These are phyloP conservation scores for Coccomyxa sp. DNA, from an alignment of 139 green algal species.

Conservation along the genomic window DNA sequence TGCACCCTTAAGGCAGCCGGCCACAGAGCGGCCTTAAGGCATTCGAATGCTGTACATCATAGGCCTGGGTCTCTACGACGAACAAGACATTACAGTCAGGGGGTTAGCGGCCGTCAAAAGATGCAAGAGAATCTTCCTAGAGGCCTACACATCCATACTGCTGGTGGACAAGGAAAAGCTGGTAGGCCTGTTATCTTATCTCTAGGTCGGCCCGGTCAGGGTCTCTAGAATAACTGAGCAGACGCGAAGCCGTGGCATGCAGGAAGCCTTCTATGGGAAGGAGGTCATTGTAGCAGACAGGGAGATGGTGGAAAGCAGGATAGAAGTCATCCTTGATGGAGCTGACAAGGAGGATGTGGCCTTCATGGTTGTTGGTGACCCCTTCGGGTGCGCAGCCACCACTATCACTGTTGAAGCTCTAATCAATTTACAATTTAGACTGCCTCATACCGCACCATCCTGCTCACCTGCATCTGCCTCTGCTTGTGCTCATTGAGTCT, in stretches of 20 bases:
- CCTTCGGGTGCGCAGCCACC: constrained; percentile 74
- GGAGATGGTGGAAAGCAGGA: constrained; percentile 88
- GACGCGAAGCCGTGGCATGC: constrained; percentile 9
- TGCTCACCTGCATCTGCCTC: background rate
- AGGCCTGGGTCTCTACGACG: constrained; percentile 89
- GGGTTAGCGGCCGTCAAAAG: constrained; percentile 80
- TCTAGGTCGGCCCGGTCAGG: too few relatives aligned
- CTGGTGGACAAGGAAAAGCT: constrained; percentile 79
- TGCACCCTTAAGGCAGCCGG: background rate
- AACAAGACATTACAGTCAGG: constrained; percentile 93
- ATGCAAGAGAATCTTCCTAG: constrained; percentile 82
- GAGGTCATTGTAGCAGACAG: constrained; percentile 84
- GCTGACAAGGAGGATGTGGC: constrained; percentile 80
- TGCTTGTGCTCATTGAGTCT: background rate
- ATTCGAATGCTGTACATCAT: constrained; percentile 88
- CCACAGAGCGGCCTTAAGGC: background rate
- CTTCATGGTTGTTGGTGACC: constrained; percentile 97
- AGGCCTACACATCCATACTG: constrained; percentile 97
- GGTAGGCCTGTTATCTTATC: constrained; percentile 34
- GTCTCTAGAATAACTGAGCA: too few relatives aligned
- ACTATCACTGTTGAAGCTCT: background rate
- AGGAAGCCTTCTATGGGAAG: constrained; percentile 94
- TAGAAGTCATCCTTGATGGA: constrained; percentile 81
- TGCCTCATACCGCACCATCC: background rate
- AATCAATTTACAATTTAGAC: background rate